These are phyloP conservation scores for Rubroboletus satanas DNA, from an alignment of 768 basidiomycete species.

Conservation along the genomic window DNA sequence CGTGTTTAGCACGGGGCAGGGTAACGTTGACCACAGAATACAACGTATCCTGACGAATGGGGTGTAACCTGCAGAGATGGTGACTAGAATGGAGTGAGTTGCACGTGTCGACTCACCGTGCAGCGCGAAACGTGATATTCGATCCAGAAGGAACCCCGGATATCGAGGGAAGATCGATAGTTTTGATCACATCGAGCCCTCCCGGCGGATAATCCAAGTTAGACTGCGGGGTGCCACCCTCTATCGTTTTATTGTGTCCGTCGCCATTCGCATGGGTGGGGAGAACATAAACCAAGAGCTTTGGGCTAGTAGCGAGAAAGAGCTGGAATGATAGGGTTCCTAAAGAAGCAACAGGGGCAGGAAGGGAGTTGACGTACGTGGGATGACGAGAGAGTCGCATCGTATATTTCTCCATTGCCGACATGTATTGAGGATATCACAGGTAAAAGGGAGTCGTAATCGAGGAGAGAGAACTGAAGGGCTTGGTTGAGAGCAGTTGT, in stretches of 20 bases:
- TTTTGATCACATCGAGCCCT: slow-evolving; percentile 43
- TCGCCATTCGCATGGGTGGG: slow-evolving; percentile 31
- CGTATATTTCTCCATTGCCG: slow-evolving; percentile 79
- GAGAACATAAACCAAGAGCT: slow-evolving; percentile 59
- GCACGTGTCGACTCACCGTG: slow-evolving; percentile 38
- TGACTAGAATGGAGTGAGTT: slow-evolving; percentile 5
- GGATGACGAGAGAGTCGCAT: slow-evolving; percentile 69
- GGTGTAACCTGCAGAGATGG: slow-evolving; percentile 49
- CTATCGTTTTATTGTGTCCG: neutral
- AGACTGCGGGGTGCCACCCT: slow-evolving; percentile 32
- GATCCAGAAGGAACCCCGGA: slow-evolving; percentile 44
- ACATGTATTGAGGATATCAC: slow-evolving; percentile 46
- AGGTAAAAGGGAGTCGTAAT: slow-evolving; percentile 55
- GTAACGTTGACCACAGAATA: slow-evolving; percentile 73
- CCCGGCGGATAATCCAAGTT: slow-evolving; percentile 3
- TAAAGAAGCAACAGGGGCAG: neutral
- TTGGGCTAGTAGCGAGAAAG: slow-evolving; percentile 60
- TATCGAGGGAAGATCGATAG: slow-evolving; percentile 51
- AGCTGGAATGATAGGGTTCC: slow-evolving; percentile 40
- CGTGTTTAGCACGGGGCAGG: slow-evolving; percentile 52
- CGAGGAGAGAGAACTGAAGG: slow-evolving; percentile 58
- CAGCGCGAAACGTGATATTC: slow-evolving; percentile 55
- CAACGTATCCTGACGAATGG: slow-evolving; percentile 45
- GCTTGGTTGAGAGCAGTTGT: slow-evolving; percentile 9
- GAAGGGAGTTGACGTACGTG: slow-evolving; percentile 41